phyloP scores from a whole-genome alignment of 305 asterid genomes.

The Fraxinus dipetala region DNA sequence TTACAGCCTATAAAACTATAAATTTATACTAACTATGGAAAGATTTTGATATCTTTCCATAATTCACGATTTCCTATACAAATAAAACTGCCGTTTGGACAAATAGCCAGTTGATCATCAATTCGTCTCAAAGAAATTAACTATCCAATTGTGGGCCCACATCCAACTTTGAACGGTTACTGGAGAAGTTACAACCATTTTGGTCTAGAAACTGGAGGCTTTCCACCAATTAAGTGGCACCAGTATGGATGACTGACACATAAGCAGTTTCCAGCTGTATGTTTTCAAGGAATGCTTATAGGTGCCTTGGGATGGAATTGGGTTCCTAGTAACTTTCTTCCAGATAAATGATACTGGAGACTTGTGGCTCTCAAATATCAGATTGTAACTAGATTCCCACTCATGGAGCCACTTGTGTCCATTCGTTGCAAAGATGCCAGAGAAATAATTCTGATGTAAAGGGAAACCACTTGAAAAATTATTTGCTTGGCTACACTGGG shows the following conservation, averaged over 20 bases:
- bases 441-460: not conserved
- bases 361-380: not conserved
- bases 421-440: not conserved
- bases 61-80: too few relatives aligned
- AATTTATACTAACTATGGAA: too few relatives aligned
- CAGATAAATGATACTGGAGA: not conserved
- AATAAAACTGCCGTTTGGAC: constrained; percentile 15
- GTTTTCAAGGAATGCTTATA: not conserved
- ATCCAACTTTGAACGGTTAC: not conserved
- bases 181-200: not conserved
- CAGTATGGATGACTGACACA: not conserved
- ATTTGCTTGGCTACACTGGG: not conserved
- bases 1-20: too few relatives aligned
- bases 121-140: not conserved
- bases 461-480: not conserved
- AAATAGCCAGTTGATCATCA: not conserved
- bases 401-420: not conserved
- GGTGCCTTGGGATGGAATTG: not conserved
- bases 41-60: too few relatives aligned
- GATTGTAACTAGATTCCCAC: not conserved
- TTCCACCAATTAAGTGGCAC: not conserved
- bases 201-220: not conserved
- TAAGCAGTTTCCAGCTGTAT: not conserved
- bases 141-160: not conserved
- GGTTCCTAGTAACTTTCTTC: not conserved